Percentiles rank a stretch among this genome's conserved stretches.
Evolutionary conservation across 106 monocot species (phyloP).

Genomic region (Chionographis japonica): DNA sequence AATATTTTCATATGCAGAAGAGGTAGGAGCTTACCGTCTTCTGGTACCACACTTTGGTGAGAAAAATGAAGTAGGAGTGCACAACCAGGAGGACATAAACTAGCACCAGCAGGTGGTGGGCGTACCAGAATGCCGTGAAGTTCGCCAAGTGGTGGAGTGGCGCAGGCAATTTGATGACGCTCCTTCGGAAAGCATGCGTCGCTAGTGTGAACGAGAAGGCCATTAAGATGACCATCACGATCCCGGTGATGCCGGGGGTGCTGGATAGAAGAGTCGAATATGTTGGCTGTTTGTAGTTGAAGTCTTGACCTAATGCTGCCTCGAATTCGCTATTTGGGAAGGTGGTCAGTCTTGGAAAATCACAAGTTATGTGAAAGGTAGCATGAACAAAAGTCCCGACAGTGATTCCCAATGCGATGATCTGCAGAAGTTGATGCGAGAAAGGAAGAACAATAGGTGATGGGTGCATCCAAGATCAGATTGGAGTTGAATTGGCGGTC

Average conservation of each 20-base stretch:
- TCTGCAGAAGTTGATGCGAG: slow-evolving; percentile 27
- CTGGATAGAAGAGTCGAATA: slow-evolving; percentile 41
- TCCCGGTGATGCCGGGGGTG: slow-evolving; percentile 49
- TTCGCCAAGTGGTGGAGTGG: slow-evolving; percentile 57
- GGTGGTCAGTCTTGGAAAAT: slow-evolving; percentile 54
- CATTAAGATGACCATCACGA: slow-evolving; percentile 62
- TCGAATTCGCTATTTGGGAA: slow-evolving; percentile 28
- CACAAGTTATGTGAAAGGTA: slow-evolving; percentile 52
- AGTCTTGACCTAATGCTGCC: slow-evolving; percentile 25
- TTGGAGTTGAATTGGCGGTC: not conserved
- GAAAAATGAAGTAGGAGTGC: slow-evolving; percentile 60
- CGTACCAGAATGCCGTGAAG: slow-evolving; percentile 86
- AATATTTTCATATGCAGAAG: too few relatives aligned
- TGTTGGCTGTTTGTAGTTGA: slow-evolving; percentile 41
- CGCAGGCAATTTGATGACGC: slow-evolving; percentile 43
- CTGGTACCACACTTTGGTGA: slow-evolving; percentile 70
- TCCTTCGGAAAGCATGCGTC: slow-evolving; percentile 59
- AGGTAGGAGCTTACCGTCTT: slow-evolving; percentile 49
- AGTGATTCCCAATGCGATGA: slow-evolving; percentile 46
- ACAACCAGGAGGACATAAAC: slow-evolving; percentile 53
- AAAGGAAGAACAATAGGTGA: too few relatives aligned
- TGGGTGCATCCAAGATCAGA: not conserved
- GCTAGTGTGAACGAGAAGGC: slow-evolving; percentile 56
- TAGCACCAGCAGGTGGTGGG: slow-evolving; percentile 60
- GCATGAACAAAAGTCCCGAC: slow-evolving; percentile 43